Evolutionary conservation across 768 basidiomycete species (phyloP).

Genomic region (Ramaria sp.): DNA sequence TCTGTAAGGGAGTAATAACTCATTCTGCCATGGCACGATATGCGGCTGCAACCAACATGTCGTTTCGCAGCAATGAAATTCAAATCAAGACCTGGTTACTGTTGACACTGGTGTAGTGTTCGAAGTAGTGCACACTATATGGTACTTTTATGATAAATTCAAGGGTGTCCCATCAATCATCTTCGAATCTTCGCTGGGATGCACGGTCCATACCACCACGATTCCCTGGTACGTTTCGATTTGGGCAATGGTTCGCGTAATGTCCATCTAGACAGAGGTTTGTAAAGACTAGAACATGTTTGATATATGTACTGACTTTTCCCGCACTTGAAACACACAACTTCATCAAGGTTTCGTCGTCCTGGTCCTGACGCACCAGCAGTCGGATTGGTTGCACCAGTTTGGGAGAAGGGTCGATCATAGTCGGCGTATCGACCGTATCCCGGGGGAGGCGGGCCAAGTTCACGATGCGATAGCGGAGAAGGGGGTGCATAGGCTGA

Average conservation of each 20-base stretch:
- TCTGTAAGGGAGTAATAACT: too few relatives aligned
- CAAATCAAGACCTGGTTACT: too few relatives aligned
- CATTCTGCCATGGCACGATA: too few relatives aligned
- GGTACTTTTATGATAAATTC: too few relatives aligned
- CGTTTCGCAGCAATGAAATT: too few relatives aligned
- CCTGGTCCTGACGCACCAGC: slow-evolving; percentile 26
- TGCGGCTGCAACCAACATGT: too few relatives aligned
- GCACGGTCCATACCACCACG: slow-evolving; percentile 66
- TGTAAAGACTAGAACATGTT: slow-evolving; percentile 24
- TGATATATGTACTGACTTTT: slow-evolving; percentile 36
- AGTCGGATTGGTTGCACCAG: slow-evolving; percentile 22
- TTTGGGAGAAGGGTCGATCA: slow-evolving; percentile 37
- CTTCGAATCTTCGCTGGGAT: slow-evolving; percentile 6
- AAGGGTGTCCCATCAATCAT: not conserved
- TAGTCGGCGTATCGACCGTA: slow-evolving; percentile 78
- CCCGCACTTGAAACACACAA: slow-evolving; percentile 67
- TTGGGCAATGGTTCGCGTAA: slow-evolving; percentile 89
- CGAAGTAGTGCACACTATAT: too few relatives aligned
- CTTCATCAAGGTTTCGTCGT: slow-evolving; percentile 72
- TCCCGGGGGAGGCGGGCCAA: slow-evolving; percentile 87
- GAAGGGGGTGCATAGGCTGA: slow-evolving; percentile 71
- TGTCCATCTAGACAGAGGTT: slow-evolving; percentile 41
- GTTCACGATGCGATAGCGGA: slow-evolving; percentile 62
- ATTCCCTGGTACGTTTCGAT: slow-evolving; percentile 84
- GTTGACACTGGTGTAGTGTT: too few relatives aligned